Base-by-base conservation (phyloP, 805 yeast genomes). In the Metschnikowia reukaufii region DNA sequence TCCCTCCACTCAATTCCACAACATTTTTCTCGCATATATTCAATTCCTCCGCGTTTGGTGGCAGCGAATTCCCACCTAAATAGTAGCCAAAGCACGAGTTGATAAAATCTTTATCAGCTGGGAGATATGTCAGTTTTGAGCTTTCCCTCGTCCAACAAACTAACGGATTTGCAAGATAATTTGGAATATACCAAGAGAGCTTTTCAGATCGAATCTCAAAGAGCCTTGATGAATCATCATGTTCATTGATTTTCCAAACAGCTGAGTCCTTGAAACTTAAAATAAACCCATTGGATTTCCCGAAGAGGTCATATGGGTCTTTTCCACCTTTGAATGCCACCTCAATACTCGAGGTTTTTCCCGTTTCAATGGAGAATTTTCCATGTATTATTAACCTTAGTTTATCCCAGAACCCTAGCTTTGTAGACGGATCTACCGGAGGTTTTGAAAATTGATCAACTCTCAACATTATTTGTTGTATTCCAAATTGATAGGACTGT, bases 401-500 rank as follows among this genome's bases (percentile, higher is more conserved):
- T 62, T 90, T 92, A 65, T 91, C 98, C 98, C 98, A 91, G 55
- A 90, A 83, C 0, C 98, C 98, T 12, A 89, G 67, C 55, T 85
- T 86, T 3, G 81, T 77, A 1, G 96, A 88, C 0, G 91, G 91
- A 62, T 91, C 98, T 13, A 86, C 67, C 0, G 95, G 96, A 0
- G 96, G 96, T 62, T 92, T 91, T 1, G 95, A 82, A 60, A 91
- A 88, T 37, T 84, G 82, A 57, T 90, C 96, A 49, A 91, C 77
- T 46, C 81, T 84, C 45, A 82, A 68, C 82, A 87, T 85, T 1
- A 84, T 74, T 54, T 88, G 91, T 54, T 88, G 89, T 25, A 91
- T 77, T 1, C 90, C 91, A 15, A 96, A 90, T 55, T 85, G 88
- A 55, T 86, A 84, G 0, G 92, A 85, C 27, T 82, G 82, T 30